Evolutionary conservation across 352 stramenopile genomes (phyloP).

Genomic region (Phytophthora pini): DNA sequence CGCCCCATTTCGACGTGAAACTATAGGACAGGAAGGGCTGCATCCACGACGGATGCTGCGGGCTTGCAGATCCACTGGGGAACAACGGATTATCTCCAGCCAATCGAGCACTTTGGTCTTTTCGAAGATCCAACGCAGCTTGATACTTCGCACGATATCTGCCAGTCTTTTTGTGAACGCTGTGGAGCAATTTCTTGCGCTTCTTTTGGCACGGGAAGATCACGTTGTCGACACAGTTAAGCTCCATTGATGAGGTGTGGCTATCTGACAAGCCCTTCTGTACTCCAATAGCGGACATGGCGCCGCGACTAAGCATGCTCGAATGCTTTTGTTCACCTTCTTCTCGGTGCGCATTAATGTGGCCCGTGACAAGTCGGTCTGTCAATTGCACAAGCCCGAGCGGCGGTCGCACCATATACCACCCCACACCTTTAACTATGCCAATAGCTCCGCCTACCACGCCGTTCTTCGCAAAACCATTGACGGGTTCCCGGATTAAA

Average conservation of each 20-base stretch:
- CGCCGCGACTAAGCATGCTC: constrained; percentile 20
- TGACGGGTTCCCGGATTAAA: constrained; percentile 36
- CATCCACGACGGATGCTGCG: not conserved
- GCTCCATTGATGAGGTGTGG: constrained; percentile 1
- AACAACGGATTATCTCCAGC: constrained; percentile 9
- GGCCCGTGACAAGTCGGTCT: constrained; percentile 44
- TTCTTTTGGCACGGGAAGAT: constrained; percentile 18
- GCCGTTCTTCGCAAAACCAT: constrained; percentile 22
- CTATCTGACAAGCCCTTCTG: constrained; percentile 28
- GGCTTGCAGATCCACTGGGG: not conserved
- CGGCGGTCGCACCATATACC: constrained; percentile 34
- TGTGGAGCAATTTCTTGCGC: constrained; percentile 24
- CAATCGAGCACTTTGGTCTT: not conserved
- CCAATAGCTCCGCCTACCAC: constrained; percentile 19
- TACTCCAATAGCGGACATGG: constrained; percentile 25
- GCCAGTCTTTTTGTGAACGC: not conserved
- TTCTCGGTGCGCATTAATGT: constrained; percentile 40
- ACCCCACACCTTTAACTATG: constrained; percentile 28
- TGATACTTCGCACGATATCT: constrained; percentile 17
- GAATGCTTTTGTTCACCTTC: constrained; percentile 32
- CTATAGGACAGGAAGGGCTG: not conserved
- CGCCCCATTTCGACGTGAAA: not conserved
- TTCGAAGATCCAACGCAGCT: constrained; percentile 6
- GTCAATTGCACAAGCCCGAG: constrained; percentile 37
- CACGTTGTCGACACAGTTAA: constrained; percentile 21